These are phyloP conservation scores for Ganoderma leucocontextum DNA, from an alignment of 1,284 basidiomycete species.

Conservation along the genomic window DNA sequence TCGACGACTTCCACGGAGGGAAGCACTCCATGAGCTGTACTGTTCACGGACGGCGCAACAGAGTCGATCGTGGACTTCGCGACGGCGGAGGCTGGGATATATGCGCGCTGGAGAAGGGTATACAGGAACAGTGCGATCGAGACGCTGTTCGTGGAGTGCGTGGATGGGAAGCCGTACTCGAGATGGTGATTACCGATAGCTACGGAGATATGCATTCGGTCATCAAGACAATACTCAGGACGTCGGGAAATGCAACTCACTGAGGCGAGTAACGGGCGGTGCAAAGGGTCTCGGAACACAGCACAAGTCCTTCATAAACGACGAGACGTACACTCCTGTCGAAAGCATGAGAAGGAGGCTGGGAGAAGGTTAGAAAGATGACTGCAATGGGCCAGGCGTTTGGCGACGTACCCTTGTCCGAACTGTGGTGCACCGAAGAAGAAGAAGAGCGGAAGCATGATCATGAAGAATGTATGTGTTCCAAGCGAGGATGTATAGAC, in stretches of 20 bases:
- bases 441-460: conserved; percentile 84
- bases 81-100: conserved; percentile 41
- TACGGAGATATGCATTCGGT: conserved; percentile 40
- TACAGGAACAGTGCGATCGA: conserved; percentile 87
- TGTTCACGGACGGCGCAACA: background rate
- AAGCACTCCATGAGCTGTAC: background rate
- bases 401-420: conserved; percentile 72
- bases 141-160: conserved; percentile 92
- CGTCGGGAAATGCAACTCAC: conserved; percentile 52
- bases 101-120: conserved; percentile 60
- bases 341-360: conserved; percentile 81
- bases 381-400: background rate
- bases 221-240: background rate
- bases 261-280: conserved; percentile 89
- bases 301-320: conserved; percentile 88
- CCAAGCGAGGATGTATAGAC: conserved; percentile 91
- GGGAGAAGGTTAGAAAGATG: conserved; percentile 1
- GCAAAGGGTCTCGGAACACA: conserved; percentile 93
- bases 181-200: conserved; percentile 87
- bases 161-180: conserved; percentile 96
- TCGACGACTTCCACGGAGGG: conserved; percentile 18
- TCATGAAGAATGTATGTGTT: conserved; percentile 96
- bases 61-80: conserved; percentile 15
- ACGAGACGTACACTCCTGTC: conserved; percentile 85
- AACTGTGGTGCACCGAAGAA: conserved; percentile 85